A percentile compares a stretch with the other conserved stretches of the same genome.
These are phyloP conservation scores for Somion occarium DNA, from an alignment of 1,284 basidiomycete genomes.

Conservation along the genomic window DNA sequence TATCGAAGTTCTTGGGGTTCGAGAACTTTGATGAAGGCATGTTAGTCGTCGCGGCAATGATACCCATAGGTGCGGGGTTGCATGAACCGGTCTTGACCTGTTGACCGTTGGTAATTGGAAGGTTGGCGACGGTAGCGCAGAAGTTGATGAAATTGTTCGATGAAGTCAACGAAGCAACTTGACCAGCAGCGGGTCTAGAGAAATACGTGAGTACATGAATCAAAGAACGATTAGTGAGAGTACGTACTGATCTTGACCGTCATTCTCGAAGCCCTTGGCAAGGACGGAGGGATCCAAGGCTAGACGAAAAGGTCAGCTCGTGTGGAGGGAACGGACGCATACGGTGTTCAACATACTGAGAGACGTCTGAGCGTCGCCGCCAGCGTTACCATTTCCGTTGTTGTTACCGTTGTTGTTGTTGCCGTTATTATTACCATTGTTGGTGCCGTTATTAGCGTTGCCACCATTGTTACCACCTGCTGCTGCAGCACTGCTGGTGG, in stretches of 20 bases:
- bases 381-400: neutral
- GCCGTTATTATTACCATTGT: neutral
- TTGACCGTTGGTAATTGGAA: constrained; percentile 55
- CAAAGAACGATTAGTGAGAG: constrained; percentile 26
- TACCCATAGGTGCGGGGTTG: constrained; percentile 53
- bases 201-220: constrained; percentile 31
- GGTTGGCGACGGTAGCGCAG: constrained; percentile 45
- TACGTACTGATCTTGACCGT: constrained; percentile 45
- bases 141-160: constrained; percentile 75
- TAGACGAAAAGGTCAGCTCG: constrained; percentile 20
- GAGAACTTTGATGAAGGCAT: constrained; percentile 55
- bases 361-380: constrained; percentile 21
- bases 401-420: neutral
- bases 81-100: constrained; percentile 56
- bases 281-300: constrained; percentile 52
- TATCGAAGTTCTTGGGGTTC: constrained; percentile 43
- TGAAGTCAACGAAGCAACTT: constrained; percentile 56
- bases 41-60: constrained; percentile 40
- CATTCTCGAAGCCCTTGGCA: constrained; percentile 44
- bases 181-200: constrained; percentile 41
- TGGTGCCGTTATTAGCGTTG: neutral
- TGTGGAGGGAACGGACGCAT: neutral
- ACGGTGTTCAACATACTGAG: constrained; percentile 23
- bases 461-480: neutral
- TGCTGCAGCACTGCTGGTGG: constrained; percentile 1